phyloP scores from a whole-genome alignment of 371 early-diverging fungal species.

The Apophysomyces sp. region DNA sequence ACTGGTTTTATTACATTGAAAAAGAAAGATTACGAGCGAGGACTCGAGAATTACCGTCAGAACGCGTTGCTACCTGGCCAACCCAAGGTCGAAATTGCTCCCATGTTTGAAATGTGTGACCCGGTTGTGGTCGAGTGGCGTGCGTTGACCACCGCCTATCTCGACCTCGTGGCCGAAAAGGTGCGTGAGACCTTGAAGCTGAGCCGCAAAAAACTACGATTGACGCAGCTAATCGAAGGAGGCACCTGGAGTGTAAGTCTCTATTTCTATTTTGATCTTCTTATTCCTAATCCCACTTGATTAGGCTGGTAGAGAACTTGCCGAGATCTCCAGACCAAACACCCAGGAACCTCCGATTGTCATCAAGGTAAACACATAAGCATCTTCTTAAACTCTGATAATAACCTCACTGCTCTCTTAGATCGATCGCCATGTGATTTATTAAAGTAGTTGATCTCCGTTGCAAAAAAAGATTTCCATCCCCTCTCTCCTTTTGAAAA shows the following conservation, averaged over 20 bases:
- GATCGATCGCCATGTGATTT: constrained; percentile 11
- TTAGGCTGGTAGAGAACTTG: constrained; percentile 84
- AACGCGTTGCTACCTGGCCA: constrained; percentile 45
- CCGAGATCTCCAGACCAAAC: constrained; percentile 73
- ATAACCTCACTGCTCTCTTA: neutral
- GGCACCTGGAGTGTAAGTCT: constrained; percentile 80
- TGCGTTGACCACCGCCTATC: constrained; percentile 81
- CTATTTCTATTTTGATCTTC: neutral
- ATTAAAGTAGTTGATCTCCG: constrained; percentile 6
- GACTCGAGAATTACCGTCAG: constrained; percentile 41
- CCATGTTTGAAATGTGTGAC: constrained; percentile 79
- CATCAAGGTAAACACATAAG: constrained; percentile 40
- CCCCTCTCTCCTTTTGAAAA: constrained; percentile 1
- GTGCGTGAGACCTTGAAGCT: constrained; percentile 67
- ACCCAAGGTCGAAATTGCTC: constrained; percentile 52
- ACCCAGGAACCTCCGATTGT: constrained; percentile 88
- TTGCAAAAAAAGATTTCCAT: neutral
- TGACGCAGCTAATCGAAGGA: constrained; percentile 88
- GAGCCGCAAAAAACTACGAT: constrained; percentile 57
- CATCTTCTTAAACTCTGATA: neutral
- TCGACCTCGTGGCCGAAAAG: constrained; percentile 74
- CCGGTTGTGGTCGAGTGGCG: constrained; percentile 93
- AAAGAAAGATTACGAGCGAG: constrained; percentile 41
- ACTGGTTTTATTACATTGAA: constrained; percentile 46
- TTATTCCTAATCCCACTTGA: constrained; percentile 11